Evolutionary conservation across 495 filamentous ascomycete genomes (phyloP).

Genomic region (Xanthoparmelia taractica): DNA sequence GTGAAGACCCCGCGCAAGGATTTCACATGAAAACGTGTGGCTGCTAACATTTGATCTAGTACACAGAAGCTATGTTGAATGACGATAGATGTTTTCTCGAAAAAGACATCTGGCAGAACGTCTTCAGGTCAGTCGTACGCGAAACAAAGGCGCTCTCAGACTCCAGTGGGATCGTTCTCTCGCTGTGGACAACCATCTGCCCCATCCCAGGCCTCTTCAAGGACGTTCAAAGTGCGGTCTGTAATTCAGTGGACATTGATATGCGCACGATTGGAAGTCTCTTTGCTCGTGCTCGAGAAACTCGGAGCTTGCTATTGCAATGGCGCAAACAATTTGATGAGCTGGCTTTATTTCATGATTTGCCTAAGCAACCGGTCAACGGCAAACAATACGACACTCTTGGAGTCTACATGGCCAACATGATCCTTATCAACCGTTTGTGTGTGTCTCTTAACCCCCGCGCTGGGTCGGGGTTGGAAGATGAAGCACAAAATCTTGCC

Average conservation of each 20-base stretch:
- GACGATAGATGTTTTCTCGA: slow-evolving; percentile 29
- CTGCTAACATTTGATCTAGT: slow-evolving; percentile 15
- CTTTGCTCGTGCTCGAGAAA: not conserved
- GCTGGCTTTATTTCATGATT: not conserved
- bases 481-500: slow-evolving; percentile 12
- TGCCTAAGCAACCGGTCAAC: not conserved
- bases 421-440: slow-evolving; percentile 7
- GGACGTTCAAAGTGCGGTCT: slow-evolving; percentile 19
- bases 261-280: not conserved
- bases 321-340: not conserved
- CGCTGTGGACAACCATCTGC: slow-evolving; percentile 26
- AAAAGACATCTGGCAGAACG: slow-evolving; percentile 27
- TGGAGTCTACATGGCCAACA: slow-evolving; percentile 6
- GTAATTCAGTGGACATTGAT: not conserved
- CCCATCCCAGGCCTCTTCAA: slow-evolving; percentile 22
- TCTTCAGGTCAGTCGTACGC: slow-evolving; percentile 24
- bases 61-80: slow-evolving; percentile 30
- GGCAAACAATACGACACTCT: slow-evolving; percentile 14
- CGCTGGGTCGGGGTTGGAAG: slow-evolving; percentile 3
- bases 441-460: slow-evolving; percentile 8
- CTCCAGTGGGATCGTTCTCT: slow-evolving; percentile 26
- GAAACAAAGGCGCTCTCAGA: slow-evolving; percentile 21
- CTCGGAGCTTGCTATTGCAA: not conserved
- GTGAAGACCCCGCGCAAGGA: slow-evolving; percentile 15
- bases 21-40: not conserved